Evolutionary conservation across 2,329 filamentous ascomycete species (phyloP), one percentile per base, ranked within the genome.

Genomic region (Akanthomyces dipterigenus): DNA sequence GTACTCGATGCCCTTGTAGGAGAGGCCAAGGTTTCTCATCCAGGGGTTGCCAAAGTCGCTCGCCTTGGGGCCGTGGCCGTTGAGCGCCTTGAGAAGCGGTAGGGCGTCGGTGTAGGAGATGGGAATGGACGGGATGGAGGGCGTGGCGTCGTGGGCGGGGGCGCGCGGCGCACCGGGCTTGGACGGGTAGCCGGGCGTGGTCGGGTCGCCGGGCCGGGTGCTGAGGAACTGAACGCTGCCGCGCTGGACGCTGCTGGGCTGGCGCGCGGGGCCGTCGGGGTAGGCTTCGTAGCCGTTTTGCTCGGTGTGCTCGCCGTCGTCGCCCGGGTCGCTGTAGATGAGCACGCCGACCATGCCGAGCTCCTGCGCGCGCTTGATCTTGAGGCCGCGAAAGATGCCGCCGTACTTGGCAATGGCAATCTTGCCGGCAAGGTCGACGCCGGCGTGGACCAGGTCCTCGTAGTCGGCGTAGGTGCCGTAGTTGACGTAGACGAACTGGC

Each of bases 171-270:
- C 89, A n/a, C 89, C 93, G 5, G 93, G 93, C 72, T 93, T 93
- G 0, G 92, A 96, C 8, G 93, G 90, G 70, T 96, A 97, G 12
- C 95, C 95, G 20, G 92, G 91, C 0, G 95, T 98, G 0, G 95
- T 96, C 72, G 93, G 93, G 70, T 98, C 83, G 64, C 89, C 88
- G 63, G 80, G 84, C 58, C 77, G 80, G 66, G 81, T 79, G 78
- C 88, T 91, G 63, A 96, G 74, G 68, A 91, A 96, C 73, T 95
- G 86, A 8, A 88, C 85, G 70, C 91, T 96, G 65, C 93, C 93
- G 67, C 93, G 82, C 76, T 98, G 93, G 12, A 98, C 92, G 67
- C 89, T 91, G 73, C 88, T 93, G 3, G 92, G 91, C 67, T 98
- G 86, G 62, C 93, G 84, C 0, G 92, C 93, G 16, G 93, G 92